A percentile compares a stretch with the other conserved stretches of the same genome.
These are phyloP conservation scores for Wickerhamiella kurtzmanii DNA, from an alignment of 805 yeast species.

Conservation along the genomic window DNA sequence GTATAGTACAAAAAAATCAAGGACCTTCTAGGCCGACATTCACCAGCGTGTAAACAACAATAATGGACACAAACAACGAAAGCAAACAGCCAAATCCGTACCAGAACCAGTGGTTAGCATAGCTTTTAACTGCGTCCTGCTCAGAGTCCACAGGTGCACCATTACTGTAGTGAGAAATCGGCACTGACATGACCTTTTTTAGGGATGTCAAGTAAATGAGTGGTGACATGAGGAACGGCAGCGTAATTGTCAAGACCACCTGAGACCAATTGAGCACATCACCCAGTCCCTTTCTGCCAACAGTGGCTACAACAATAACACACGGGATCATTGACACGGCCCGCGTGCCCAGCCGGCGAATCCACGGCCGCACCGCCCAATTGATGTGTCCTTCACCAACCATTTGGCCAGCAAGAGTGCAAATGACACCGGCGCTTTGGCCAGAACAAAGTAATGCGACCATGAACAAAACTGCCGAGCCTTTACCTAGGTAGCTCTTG, in stretches of 20 bases:
- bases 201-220: slow-evolving; percentile 67
- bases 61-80: slow-evolving; percentile 59
- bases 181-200: slow-evolving; percentile 46
- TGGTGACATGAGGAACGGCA: slow-evolving; percentile 80
- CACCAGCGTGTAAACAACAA: slow-evolving; percentile 54
- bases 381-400: slow-evolving; percentile 82
- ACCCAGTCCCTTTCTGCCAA: slow-evolving; percentile 62
- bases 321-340: slow-evolving; percentile 72
- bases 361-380: slow-evolving; percentile 72
- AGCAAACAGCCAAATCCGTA: slow-evolving; percentile 39
- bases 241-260: slow-evolving; percentile 64
- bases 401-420: slow-evolving; percentile 87
- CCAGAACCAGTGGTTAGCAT: slow-evolving; percentile 46
- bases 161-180: slow-evolving; percentile 10
- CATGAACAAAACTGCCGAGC: slow-evolving; percentile 76
- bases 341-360: slow-evolving; percentile 66
- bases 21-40: slow-evolving; percentile 27
- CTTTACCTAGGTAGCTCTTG: slow-evolving; percentile 46
- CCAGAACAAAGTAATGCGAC: slow-evolving; percentile 75
- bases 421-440: slow-evolving; percentile 81
- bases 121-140: slow-evolving; percentile 16
- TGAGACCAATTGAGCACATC: slow-evolving; percentile 73
- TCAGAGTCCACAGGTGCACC: slow-evolving; percentile 1
- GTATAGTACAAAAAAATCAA: background rate
- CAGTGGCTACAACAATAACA: slow-evolving; percentile 49